Evolutionary conservation across 2,329 filamentous ascomycete species (phyloP).

Genomic region (Aspergillus sp.): DNA sequence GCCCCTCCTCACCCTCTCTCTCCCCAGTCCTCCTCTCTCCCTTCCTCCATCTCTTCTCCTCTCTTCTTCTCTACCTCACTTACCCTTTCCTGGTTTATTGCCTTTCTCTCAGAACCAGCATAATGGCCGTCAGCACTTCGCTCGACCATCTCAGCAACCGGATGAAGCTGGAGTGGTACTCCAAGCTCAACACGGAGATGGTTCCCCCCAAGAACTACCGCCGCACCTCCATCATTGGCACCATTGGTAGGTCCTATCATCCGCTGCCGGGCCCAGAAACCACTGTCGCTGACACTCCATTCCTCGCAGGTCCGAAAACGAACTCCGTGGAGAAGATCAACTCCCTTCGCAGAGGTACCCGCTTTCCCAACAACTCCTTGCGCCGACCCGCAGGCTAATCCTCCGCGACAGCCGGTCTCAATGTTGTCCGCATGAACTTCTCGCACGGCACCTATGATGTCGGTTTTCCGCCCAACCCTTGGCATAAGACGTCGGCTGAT

Average conservation of each 20-base stretch:
- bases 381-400: constrained; percentile 6
- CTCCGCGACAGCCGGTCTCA: constrained; percentile 60
- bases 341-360: constrained; percentile 61
- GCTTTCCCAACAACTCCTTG: constrained; percentile 2
- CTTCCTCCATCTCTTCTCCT: constrained; percentile 4
- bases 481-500: constrained; percentile 7
- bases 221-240: constrained; percentile 96
- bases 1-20: constrained; percentile 9
- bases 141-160: constrained; percentile 78
- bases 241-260: constrained; percentile 59
- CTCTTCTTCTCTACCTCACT: constrained; percentile 3
- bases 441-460: constrained; percentile 81
- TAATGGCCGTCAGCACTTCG: constrained; percentile 64
- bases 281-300: neutral
- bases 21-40: constrained; percentile 7
- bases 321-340: constrained; percentile 98
- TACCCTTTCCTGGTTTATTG: constrained; percentile 4
- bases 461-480: constrained; percentile 9
- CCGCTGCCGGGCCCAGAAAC: constrained; percentile 1
- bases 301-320: constrained; percentile 70
- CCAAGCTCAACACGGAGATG: constrained; percentile 80
- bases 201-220: constrained; percentile 82
- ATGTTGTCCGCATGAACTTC: constrained; percentile 99
- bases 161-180: constrained; percentile 61
- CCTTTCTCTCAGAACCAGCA: constrained; percentile 10